Percentiles rank a stretch among this genome's conserved stretches.
phyloP scores from a whole-genome alignment of 306 rosid species.

The Glycyrrhiza uralensis region DNA sequence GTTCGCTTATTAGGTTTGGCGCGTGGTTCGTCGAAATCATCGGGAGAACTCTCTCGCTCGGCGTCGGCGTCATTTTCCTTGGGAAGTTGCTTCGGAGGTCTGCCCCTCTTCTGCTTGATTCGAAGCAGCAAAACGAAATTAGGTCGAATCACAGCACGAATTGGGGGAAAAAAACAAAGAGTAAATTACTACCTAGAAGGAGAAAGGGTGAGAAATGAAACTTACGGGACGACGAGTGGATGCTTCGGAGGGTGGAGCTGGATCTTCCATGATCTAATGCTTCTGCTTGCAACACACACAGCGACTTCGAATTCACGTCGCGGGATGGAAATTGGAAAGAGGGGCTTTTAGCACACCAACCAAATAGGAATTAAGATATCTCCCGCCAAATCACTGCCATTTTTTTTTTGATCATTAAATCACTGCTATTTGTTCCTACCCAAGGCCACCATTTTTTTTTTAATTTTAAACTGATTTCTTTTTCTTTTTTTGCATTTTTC shows the following conservation, averaged over 20 bases:
- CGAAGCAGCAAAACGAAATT: conserved; percentile 18
- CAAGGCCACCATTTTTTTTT: neutral
- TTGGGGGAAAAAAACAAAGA: neutral
- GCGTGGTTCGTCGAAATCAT: conserved; percentile 57
- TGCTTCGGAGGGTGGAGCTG: conserved; percentile 54
- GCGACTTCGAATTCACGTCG: neutral
- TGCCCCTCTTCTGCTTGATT: conserved; percentile 60
- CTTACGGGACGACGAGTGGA: conserved; percentile 60
- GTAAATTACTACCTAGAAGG: neutral
- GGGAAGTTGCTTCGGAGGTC: conserved; percentile 49
- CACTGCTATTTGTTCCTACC: too few species aligned
- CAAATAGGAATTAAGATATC: conserved; percentile 17
- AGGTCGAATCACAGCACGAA: conserved; percentile 17
- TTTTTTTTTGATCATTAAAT: too few species aligned
- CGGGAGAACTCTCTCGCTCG: conserved; percentile 76
- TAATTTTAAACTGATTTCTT: neutral
- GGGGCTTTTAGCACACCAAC: neutral
- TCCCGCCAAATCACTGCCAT: conserved; percentile 53
- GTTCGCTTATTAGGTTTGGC: conserved; percentile 60
- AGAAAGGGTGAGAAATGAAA: conserved; percentile 6
- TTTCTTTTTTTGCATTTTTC: neutral
- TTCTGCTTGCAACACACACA: conserved; percentile 10
- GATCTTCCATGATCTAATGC: conserved; percentile 59
- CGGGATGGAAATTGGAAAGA: neutral
- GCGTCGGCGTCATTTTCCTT: conserved; percentile 38